Conservation (phyloP, 2,329 filamentous ascomycete species). For the Aspergillus spinulosporus region DNA sequence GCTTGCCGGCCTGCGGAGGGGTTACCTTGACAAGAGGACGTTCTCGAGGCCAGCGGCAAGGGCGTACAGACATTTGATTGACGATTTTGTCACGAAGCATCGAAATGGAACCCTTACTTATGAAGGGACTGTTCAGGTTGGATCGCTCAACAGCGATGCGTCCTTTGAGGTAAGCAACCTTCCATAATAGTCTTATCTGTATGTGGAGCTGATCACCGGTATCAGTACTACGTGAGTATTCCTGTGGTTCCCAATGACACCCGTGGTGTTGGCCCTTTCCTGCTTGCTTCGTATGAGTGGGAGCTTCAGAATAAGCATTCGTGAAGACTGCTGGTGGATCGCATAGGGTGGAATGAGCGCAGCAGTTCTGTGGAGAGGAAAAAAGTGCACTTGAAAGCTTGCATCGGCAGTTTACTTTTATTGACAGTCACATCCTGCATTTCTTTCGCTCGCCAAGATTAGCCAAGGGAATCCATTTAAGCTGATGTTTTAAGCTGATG, state of each 20-base stretch:
- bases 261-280: background rate
- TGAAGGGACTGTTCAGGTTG: constrained; percentile 4
- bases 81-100: background rate
- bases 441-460: no score
- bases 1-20: background rate
- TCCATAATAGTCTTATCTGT: no score
- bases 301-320: background rate
- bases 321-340: no score
- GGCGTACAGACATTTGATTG: constrained; percentile 2
- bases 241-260: constrained; percentile 1
- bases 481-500: no score
- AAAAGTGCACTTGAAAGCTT: no score
- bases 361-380: no score
- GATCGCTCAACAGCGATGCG: constrained; percentile 1
- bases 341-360: no score
- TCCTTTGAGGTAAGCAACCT: background rate
- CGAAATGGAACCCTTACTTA: background rate
- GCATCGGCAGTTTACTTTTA: no score
- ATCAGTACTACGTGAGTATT: constrained; percentile 1
- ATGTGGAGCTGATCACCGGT: background rate
- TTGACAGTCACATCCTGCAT: no score
- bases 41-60: background rate
- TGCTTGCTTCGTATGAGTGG: constrained; percentile 5
- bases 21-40: background rate
- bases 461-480: no score